A percentile compares a stretch with the other conserved stretches of the same genome.
These are phyloP conservation scores for Bruguiera parviflora DNA, from an alignment of 345 rosid species.

Conservation along the genomic window DNA sequence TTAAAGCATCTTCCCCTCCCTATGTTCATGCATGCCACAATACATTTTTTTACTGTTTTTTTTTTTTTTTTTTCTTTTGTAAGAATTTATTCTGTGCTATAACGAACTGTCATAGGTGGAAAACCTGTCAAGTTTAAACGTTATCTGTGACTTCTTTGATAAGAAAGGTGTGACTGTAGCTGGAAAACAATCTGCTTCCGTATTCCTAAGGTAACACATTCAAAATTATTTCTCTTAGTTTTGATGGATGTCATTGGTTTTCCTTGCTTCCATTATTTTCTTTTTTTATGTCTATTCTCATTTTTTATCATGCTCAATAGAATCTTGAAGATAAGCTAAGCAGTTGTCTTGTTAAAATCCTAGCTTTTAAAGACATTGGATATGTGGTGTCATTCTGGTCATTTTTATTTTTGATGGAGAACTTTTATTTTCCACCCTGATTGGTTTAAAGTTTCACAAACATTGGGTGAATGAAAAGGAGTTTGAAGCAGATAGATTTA, in stretches of 20 bases:
- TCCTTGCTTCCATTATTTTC: too few species aligned
- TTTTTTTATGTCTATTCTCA: neutral
- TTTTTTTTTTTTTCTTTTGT: neutral
- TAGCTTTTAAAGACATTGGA: too few species aligned
- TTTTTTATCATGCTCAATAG: neutral
- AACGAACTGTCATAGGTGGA: conserved; percentile 54
- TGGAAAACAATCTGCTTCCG: conserved; percentile 59
- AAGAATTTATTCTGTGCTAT: conserved; percentile 4
- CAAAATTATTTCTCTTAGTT: neutral
- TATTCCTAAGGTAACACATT: conserved; percentile 60
- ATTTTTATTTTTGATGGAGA: too few species aligned
- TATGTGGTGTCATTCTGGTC: too few species aligned
- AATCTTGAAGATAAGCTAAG: neutral
- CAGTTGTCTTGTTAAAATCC: neutral
- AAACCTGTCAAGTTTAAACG: conserved; percentile 68
- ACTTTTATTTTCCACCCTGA: too few species aligned
- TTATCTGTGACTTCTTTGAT: conserved; percentile 54
- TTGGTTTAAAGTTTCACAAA: too few species aligned
- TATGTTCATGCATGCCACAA: neutral
- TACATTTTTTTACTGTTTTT: neutral
- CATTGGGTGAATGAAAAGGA: too few species aligned
- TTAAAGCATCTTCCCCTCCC: neutral
- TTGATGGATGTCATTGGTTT: too few species aligned
- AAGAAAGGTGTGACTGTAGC: conserved; percentile 55
- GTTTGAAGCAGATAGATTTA: too few species aligned